Evolutionary conservation across 2,329 filamentous ascomycete genomes (phyloP).

Genomic region (Gaeumannomyces tritici): DNA sequence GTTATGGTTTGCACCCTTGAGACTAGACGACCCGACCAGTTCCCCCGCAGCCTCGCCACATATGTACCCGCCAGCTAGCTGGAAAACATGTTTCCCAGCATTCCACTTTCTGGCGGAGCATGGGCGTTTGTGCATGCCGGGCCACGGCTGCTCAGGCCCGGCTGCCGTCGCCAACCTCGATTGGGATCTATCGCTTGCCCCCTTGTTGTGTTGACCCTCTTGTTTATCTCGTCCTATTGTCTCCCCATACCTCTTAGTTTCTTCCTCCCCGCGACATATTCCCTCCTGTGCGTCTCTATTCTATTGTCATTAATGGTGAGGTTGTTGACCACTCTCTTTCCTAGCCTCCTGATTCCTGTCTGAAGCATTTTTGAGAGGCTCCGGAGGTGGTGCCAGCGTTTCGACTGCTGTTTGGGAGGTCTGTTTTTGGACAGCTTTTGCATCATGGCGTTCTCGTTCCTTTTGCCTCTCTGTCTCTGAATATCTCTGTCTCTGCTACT

Average conservation of each 20-base stretch:
- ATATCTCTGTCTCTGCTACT: neutral
- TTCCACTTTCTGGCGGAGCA: neutral
- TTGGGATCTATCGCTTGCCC: neutral
- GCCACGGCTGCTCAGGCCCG: neutral
- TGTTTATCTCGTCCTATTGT: neutral
- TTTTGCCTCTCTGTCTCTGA: neutral
- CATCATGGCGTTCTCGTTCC: neutral
- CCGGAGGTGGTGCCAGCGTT: neutral
- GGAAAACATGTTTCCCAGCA: neutral
- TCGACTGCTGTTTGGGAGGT: neutral
- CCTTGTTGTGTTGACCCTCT: neutral
- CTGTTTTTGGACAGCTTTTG: neutral
- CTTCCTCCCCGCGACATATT: neutral
- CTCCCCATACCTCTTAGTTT: neutral
- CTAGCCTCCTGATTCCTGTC: neutral
- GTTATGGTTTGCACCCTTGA: neutral
- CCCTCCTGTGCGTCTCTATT: neutral
- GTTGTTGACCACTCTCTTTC: neutral
- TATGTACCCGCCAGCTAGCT: neutral
- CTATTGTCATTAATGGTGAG: neutral
- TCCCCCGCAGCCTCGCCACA: too few species aligned
- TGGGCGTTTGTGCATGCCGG: neutral
- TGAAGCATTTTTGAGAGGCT: neutral
- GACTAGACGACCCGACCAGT: neutral
- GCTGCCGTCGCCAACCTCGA: neutral